These are phyloP conservation scores for Cyclotella choctawhatcheeana DNA, from an alignment of 108 stramenopile species.

Conservation along the genomic window DNA sequence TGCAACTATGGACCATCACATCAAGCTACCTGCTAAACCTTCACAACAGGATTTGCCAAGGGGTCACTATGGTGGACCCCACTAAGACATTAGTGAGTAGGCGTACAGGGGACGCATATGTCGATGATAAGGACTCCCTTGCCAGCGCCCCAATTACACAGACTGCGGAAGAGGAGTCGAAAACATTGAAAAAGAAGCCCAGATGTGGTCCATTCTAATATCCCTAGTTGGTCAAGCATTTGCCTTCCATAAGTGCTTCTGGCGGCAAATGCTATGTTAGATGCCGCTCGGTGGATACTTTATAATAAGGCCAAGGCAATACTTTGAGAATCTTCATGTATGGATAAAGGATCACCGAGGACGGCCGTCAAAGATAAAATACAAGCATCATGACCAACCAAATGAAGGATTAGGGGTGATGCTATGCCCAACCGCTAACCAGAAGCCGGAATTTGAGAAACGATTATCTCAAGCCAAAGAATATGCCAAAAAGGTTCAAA, in stretches of 20 bases:
- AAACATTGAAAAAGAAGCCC: background rate
- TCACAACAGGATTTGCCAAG: too few species aligned
- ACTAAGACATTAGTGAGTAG: too few species aligned
- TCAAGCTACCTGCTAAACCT: too few species aligned
- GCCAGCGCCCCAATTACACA: background rate
- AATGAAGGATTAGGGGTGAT: background rate
- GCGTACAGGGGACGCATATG: too few species aligned
- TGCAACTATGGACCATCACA: too few species aligned
- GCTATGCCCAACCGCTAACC: background rate
- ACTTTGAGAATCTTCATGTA: background rate
- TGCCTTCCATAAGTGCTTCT: conserved; percentile 1
- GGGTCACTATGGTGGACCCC: too few species aligned
- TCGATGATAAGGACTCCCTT: too few species aligned
- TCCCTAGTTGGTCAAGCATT: background rate
- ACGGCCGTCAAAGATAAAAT: background rate
- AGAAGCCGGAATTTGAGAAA: background rate
- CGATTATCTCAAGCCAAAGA: background rate
- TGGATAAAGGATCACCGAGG: background rate
- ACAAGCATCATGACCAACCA: background rate
- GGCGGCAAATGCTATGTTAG: background rate
- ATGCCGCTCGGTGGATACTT: background rate
- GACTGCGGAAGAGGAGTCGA: background rate
- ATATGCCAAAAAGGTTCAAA: background rate
- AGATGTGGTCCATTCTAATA: background rate
- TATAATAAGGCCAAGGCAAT: background rate